These are phyloP conservation scores for Delphinella strobiligena DNA, from an alignment of 2,329 filamentous ascomycete genomes.

Conservation along the genomic window DNA sequence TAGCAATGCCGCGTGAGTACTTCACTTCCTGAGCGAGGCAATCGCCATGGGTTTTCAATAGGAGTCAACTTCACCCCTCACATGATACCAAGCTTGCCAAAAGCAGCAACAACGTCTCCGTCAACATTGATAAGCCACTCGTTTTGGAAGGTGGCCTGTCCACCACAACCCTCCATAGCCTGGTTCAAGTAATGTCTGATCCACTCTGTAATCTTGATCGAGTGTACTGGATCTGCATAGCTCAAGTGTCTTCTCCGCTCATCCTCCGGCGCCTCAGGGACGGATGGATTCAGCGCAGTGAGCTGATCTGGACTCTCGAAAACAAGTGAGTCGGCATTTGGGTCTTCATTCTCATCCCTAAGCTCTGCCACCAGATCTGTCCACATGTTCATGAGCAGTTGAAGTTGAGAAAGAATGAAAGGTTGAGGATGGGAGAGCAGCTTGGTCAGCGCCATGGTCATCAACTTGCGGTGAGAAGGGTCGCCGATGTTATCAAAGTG, in stretches of 20 bases:
- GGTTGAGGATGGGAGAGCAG: conserved; percentile 52
- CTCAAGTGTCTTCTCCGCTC: conserved; percentile 36
- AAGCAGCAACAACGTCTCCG: conserved; percentile 55
- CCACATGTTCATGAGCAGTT: conserved; percentile 68
- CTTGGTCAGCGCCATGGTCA: conserved; percentile 59
- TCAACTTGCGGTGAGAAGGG: conserved; percentile 55
- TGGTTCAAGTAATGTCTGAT: conserved; percentile 49
- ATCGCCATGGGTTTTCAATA: too few species aligned
- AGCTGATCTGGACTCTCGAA: conserved; percentile 22
- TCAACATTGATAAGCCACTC: conserved; percentile 67
- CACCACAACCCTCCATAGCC: conserved; percentile 49
- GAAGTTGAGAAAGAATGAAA: conserved; percentile 36
- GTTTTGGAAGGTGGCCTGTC: conserved; percentile 52
- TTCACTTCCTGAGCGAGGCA: too few species aligned
- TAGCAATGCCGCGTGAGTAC: too few species aligned
- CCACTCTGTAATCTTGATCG: conserved; percentile 51
- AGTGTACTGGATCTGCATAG: conserved; percentile 55
- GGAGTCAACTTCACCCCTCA: conserved; percentile 9
- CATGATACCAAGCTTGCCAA: conserved; percentile 31
- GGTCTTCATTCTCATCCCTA: conserved; percentile 43
- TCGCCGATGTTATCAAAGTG: conserved; percentile 58
- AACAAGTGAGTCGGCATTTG: conserved; percentile 26
- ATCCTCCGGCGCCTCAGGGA: conserved; percentile 33
- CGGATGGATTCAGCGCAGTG: conserved; percentile 4
- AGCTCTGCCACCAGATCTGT: conserved; percentile 56